Conservation (phyloP, 352 stramenopile species). For the Globisporangium emineosum region DNA sequence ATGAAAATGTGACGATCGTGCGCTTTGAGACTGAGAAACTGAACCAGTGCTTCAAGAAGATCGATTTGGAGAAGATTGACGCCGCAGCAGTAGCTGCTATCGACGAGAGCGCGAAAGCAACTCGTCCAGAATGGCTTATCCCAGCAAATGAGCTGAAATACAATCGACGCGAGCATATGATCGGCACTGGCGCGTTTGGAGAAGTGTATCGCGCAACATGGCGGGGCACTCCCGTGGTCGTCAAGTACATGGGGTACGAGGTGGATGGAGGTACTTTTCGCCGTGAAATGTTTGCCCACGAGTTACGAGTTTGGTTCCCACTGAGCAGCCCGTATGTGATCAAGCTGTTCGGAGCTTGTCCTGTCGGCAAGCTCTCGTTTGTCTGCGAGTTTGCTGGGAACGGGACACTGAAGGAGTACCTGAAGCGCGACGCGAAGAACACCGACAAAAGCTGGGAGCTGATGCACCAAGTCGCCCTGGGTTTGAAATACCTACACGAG, state of each 20-base stretch:
- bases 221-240: not conserved
- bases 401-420: not conserved
- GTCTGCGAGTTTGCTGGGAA: slow-evolving; percentile 17
- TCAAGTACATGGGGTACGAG: slow-evolving; percentile 6
- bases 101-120: not conserved
- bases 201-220: not conserved
- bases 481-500: not conserved
- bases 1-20: not conserved
- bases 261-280: not conserved
- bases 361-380: slow-evolving; percentile 19
- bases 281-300: slow-evolving; percentile 7
- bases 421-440: not conserved
- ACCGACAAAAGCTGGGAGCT: not conserved
- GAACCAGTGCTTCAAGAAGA: not conserved
- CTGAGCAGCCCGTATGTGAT: slow-evolving; percentile 22
- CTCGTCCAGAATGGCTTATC: not conserved
- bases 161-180: too few species aligned
- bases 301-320: slow-evolving; percentile 21
- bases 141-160: not conserved
- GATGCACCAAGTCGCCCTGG: not conserved
- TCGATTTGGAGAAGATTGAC: not conserved
- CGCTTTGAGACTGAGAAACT: not conserved
- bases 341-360: slow-evolving; percentile 21
- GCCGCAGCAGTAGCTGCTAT: not conserved
- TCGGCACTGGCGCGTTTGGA: not conserved